phyloP scores from a whole-genome alignment of 2,329 filamentous ascomycete genomes.

The Aspergillus sp. region DNA sequence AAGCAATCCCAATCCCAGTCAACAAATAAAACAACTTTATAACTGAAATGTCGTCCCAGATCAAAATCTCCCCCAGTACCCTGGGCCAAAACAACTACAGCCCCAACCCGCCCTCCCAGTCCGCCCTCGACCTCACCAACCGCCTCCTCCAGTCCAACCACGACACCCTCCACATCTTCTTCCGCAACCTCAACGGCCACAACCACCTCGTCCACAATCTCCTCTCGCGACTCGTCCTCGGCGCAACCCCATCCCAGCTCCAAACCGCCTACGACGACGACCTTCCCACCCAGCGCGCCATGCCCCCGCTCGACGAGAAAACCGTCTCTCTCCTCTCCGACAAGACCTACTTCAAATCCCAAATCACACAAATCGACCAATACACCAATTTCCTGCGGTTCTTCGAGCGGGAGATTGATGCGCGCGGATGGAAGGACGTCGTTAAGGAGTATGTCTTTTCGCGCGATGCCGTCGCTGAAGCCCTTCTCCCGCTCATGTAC shows the following conservation, averaged over 20 bases:
- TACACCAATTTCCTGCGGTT: constrained; percentile 71
- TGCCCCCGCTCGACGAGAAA: constrained; percentile 19
- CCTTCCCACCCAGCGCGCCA: constrained; percentile 24
- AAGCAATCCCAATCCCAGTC: not conserved
- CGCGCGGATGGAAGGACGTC: constrained; percentile 57
- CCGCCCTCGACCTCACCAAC: not conserved
- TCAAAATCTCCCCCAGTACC: not conserved
- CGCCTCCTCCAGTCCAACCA: constrained; percentile 7
- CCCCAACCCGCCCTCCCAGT: not conserved
- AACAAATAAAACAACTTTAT: not conserved
- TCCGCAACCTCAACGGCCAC: constrained; percentile 10
- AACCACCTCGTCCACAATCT: constrained; percentile 35
- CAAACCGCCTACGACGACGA: constrained; percentile 28
- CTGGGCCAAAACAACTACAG: constrained; percentile 1
- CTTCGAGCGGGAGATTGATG: constrained; percentile 67
- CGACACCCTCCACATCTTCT: constrained; percentile 6
- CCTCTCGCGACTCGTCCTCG: constrained; percentile 30
- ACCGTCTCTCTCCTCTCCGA: constrained; percentile 20
- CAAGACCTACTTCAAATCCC: constrained; percentile 22
- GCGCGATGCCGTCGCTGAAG: constrained; percentile 59
- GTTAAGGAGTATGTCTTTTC: constrained; percentile 65
- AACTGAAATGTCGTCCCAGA: not conserved
- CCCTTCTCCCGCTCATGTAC: constrained; percentile 64
- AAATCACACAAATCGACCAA: constrained; percentile 40
- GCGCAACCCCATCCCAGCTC: constrained; percentile 26